phyloP scores from a whole-genome alignment of 1,284 basidiomycete genomes.

The Somion occarium region DNA sequence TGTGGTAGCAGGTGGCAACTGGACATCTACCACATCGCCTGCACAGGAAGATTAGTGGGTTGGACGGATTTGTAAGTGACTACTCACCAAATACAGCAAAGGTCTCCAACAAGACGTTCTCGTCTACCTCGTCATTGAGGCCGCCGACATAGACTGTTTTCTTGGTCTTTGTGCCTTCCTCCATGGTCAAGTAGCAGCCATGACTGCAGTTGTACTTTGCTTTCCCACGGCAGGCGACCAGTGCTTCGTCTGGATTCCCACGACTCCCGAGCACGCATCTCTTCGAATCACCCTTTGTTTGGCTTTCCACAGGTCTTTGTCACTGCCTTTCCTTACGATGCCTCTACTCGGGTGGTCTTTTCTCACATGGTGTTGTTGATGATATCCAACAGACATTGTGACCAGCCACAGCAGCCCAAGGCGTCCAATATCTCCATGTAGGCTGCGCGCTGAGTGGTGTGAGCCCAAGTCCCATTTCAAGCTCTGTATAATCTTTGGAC shows the following conservation, averaged over 20 bases:
- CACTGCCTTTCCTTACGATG: background rate
- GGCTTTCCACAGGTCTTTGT: too few relatives aligned
- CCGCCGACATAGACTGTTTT: slow-evolving; percentile 79
- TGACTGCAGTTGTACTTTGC: slow-evolving; percentile 12
- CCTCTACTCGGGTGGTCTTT: background rate
- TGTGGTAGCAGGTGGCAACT: slow-evolving; percentile 64
- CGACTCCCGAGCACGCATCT: background rate
- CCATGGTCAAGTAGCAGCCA: slow-evolving; percentile 40
- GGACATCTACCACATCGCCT: slow-evolving; percentile 82
- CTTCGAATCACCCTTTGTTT: background rate
- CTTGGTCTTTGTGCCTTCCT: slow-evolving; percentile 76
- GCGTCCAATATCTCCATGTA: too few relatives aligned
- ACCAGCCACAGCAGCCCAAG: too few relatives aligned
- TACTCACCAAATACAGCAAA: slow-evolving; percentile 75
- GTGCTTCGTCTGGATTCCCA: background rate
- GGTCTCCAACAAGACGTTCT: slow-evolving; percentile 57
- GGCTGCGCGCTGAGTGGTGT: background rate
- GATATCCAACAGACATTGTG: background rate
- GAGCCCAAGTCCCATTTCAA: background rate
- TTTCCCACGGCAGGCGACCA: slow-evolving; percentile 15
- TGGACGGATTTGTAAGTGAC: background rate
- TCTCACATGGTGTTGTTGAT: background rate
- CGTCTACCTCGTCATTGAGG: slow-evolving; percentile 71
- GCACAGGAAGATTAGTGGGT: slow-evolving; percentile 4
- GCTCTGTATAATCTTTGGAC: background rate